Base-by-base conservation (phyloP, 2,329 filamentous ascomycete genomes). In the Phialophora tarda region DNA sequence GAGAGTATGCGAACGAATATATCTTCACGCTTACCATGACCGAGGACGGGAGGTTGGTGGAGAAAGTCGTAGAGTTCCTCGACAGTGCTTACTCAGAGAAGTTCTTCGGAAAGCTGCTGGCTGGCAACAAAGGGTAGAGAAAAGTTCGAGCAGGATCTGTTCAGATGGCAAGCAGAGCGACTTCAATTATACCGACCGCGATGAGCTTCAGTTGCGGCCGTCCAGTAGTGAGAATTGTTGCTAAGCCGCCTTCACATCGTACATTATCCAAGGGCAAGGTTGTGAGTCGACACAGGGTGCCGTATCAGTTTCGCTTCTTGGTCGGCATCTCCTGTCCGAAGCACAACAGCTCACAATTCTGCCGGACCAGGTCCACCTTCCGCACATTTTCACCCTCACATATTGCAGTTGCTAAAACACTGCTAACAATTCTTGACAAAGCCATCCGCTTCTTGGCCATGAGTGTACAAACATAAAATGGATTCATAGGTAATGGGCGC, bases 1-100 rank as follows among this genome's bases (percentile, higher is more conserved):
- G 53, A 38, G 26, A 30, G 28, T 56, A 56, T 38, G 14, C 14
- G 10, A 56, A 32, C n/a, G 53, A 56, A 11, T 56, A 56, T n/a
- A 8, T 56, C 28, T 56, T 56, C 30, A 32, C 28, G n/a, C 26
- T 34, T 21, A 56, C 24, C 53, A 34, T 56, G 53, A 56, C n/a
- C 32, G 53, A 28, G 10, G 53, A 56, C 8, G 26, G 53, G 53
- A 56, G 14, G n/a, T 23, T 56, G 12, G 53, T 56, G 24, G 26
- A 28, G 12, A 56, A 32, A n/a, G 53, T 56, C 28, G 53, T 32
- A 17, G 53, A 56, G 53, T 28, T 56, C 28, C 7, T 34, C 14
- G 53, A 56, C 53, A 56, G 53, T 58, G 48, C 11, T 5, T 51
- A 51, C 14, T 23, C 12, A 28, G 48, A 51, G 48, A 26, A 26